phyloP scores from a whole-genome alignment of 106 monocot genomes.

The Posidonia australis region DNA sequence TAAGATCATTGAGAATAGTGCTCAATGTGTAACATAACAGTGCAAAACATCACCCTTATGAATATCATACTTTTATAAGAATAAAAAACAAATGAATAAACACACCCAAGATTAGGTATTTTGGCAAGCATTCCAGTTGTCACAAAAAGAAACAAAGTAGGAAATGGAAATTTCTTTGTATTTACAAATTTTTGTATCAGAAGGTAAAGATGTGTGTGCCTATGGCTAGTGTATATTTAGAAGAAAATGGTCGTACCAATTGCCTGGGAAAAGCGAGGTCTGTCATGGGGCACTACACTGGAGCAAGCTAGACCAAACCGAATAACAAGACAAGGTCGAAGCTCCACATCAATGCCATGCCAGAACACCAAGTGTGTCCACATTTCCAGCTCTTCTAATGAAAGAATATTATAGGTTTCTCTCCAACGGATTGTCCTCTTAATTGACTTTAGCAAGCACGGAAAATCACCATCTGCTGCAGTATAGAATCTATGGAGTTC shows the following conservation, averaged over 20 bases:
- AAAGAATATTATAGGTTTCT: constrained; percentile 68
- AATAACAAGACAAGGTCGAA: constrained; percentile 76
- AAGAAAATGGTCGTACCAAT: constrained; percentile 36
- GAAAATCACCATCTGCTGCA: constrained; percentile 63
- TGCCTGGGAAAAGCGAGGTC: constrained; percentile 77
- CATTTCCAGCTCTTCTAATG: constrained; percentile 59
- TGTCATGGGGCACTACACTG: constrained; percentile 51
- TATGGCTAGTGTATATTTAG: no score
- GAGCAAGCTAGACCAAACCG: constrained; percentile 82
- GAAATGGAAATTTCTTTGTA: no score
- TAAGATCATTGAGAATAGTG: no score
- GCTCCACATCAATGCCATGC: constrained; percentile 76
- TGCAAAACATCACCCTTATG: no score
- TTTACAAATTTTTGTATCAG: no score
- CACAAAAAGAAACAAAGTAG: no score
- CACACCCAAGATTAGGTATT: no score
- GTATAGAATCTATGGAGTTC: constrained; percentile 67
- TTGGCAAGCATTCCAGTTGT: no score
- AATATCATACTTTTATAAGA: no score
- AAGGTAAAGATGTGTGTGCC: no score
- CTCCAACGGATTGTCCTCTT: constrained; percentile 91
- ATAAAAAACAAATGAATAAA: no score
- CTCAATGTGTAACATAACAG: no score
- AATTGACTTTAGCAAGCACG: constrained; percentile 46
- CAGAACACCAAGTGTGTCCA: constrained; percentile 92